Evolutionary conservation across 768 basidiomycete species (phyloP), one percentile per base, ranked within the genome.

Genomic region (Xerocomellus amylosporus): DNA sequence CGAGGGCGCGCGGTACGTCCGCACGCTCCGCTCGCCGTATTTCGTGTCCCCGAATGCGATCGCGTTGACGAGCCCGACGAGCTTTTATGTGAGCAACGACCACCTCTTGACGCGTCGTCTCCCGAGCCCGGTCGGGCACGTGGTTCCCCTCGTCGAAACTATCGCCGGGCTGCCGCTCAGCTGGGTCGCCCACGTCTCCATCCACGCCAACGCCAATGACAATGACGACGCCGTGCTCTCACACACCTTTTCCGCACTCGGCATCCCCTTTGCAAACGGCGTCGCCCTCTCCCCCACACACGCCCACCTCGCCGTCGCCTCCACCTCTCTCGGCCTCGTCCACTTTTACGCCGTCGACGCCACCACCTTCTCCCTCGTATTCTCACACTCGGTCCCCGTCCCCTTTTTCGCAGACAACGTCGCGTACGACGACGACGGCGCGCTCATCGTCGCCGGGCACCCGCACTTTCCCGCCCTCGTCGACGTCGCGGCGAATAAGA

Each of bases 61-160:
- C 54, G 82, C 86, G 17, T 67, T 87, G 31, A 84, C 86, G 9
- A 80, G 84, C 40, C 80, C 84, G 1, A 77, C 79, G 53, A 80
- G 85, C 1, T 89, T 90, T 67, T 89, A 85, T 62, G 77, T 90
- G 46, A 80, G 80, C 39, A 86, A 90, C 63, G 88, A 90, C 65
- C 88, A 90, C 61, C 69, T 80, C 34, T 65, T 87, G 62, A 88
- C 86, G 3, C 78, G 84, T 8, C 82, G 88, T 14, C 71, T 83
- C 19, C 82, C 83, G 0, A 63, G 69, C 31, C 60, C 63, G 10
- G 37, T 86, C n/a, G 82, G 83, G 9, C 69, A 71, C 39, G 52
- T 83, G 24, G 60, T 84, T 0, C 81, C 87, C 2, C 7, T 83
- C 34, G 40, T 79, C 49, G 88, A 90, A 64, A 76, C 81, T 5